Conservation (phyloP, 768 basidiomycete genomes). For the Lentinula boryana region DNA sequence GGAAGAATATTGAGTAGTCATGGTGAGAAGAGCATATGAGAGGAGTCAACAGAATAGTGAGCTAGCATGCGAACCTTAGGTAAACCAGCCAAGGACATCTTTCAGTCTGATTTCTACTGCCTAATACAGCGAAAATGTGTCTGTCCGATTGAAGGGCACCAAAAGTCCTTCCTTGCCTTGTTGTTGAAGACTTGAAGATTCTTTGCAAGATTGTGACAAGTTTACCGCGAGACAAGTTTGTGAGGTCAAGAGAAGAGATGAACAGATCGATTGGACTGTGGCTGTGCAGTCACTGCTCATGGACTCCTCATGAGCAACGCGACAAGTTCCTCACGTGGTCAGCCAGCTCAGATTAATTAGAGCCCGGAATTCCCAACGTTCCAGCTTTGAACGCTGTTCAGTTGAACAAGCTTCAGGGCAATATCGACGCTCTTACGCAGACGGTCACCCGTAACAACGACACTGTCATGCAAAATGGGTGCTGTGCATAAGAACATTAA, state of each 20-base stretch:
- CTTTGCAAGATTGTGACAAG: not conserved
- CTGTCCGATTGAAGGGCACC: not conserved
- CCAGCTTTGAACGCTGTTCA: too few relatives aligned
- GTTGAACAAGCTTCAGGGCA: too few relatives aligned
- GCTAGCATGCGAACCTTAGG: not conserved
- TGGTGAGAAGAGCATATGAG: not conserved
- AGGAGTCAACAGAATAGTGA: not conserved
- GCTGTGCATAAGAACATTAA: too few relatives aligned
- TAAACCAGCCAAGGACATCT: slow-evolving; percentile 4
- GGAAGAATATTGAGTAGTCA: not conserved
- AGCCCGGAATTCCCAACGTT: too few relatives aligned
- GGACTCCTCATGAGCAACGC: too few relatives aligned
- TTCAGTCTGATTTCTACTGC: not conserved
- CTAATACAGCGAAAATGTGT: not conserved
- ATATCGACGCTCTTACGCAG: too few relatives aligned
- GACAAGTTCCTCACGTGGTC: too few relatives aligned
- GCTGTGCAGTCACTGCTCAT: not conserved
- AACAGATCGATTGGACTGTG: not conserved
- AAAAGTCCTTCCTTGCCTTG: not conserved
- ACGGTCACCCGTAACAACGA: too few relatives aligned
- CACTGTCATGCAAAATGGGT: too few relatives aligned
- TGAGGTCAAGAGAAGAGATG: not conserved
- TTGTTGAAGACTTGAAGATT: not conserved
- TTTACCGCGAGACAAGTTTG: not conserved
- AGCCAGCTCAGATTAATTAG: too few relatives aligned